phyloP scores from a whole-genome alignment of 2,329 filamentous ascomycete species.

The Pezicula carpinea region DNA sequence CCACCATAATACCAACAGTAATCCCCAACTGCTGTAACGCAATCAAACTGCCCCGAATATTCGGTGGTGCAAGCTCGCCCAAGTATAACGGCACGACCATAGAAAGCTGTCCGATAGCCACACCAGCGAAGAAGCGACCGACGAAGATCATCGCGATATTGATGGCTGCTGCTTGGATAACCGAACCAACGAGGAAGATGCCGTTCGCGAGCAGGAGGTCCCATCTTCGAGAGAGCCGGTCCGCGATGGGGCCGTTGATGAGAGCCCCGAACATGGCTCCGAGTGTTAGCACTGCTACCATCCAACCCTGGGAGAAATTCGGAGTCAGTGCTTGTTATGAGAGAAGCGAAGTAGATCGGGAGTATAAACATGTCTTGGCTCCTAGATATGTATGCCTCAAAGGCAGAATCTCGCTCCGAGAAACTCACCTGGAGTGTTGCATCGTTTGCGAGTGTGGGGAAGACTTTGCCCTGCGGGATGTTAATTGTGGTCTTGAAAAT shows the following conservation, averaged over 20 bases:
- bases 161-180: constrained; percentile 61
- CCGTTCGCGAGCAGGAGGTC: constrained; percentile 58
- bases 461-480: constrained; percentile 38
- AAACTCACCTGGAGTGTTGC: constrained; percentile 12
- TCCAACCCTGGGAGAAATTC: constrained; percentile 35
- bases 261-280: constrained; percentile 72
- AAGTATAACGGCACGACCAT: constrained; percentile 27
- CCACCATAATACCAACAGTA: constrained; percentile 47
- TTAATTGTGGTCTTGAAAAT: constrained; percentile 48
- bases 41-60: constrained; percentile 58
- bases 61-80: constrained; percentile 42
- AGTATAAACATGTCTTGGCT: too few species aligned
- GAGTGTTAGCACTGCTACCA: constrained; percentile 63
- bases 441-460: constrained; percentile 36
- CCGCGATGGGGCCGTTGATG: constrained; percentile 63
- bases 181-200: constrained; percentile 64
- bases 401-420: constrained; percentile 7
- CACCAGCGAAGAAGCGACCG: constrained; percentile 64
- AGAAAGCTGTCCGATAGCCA: constrained; percentile 42
- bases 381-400: neutral
- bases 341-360: too few species aligned
- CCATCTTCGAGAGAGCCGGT: constrained; percentile 63
- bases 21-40: constrained; percentile 60
- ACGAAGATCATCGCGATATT: constrained; percentile 52
- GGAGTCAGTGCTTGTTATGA: too few species aligned